A percentile compares a stretch with the other conserved stretches of the same genome.
These are phyloP conservation scores for Scheffersomyces titani DNA, from an alignment of 1,139 yeast genomes.

Conservation along the genomic window DNA sequence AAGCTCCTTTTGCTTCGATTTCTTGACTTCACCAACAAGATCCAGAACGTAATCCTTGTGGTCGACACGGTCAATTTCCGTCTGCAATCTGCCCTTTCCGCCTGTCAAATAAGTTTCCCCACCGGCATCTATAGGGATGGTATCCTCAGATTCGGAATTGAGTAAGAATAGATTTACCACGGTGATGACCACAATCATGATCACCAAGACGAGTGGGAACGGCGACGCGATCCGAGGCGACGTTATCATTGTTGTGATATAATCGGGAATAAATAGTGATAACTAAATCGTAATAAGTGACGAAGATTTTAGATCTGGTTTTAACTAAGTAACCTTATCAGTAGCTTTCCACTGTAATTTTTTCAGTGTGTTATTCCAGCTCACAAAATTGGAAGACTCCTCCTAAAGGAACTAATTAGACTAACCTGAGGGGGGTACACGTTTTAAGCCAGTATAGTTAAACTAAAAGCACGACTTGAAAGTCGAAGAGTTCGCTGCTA, in stretches of 20 bases:
- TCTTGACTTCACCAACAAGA: slow-evolving; percentile 12
- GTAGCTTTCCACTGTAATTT: neutral
- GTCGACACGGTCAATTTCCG: slow-evolving; percentile 9
- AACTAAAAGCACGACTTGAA: neutral
- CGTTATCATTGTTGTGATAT: neutral
- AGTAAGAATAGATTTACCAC: neutral
- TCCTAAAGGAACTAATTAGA: neutral
- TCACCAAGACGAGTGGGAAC: neutral
- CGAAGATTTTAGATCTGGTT: neutral
- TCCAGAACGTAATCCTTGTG: slow-evolving; percentile 8
- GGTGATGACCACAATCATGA: neutral
- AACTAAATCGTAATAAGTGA: neutral
- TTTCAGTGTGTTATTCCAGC: neutral
- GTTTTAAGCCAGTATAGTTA: neutral
- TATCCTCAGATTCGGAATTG: neutral
- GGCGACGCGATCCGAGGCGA: neutral
- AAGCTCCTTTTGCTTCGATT: slow-evolving; percentile 18
- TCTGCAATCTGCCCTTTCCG: slow-evolving; percentile 2
- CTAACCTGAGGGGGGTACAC: neutral
- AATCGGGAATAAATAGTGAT: neutral
- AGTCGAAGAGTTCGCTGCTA: neutral
- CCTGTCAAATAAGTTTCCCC: neutral
- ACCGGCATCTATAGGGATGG: neutral
- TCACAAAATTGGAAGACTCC: neutral
- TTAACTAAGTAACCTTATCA: neutral